Conservation (phyloP, 345 rosid species). For the Gynandropsis gynandra region DNA sequence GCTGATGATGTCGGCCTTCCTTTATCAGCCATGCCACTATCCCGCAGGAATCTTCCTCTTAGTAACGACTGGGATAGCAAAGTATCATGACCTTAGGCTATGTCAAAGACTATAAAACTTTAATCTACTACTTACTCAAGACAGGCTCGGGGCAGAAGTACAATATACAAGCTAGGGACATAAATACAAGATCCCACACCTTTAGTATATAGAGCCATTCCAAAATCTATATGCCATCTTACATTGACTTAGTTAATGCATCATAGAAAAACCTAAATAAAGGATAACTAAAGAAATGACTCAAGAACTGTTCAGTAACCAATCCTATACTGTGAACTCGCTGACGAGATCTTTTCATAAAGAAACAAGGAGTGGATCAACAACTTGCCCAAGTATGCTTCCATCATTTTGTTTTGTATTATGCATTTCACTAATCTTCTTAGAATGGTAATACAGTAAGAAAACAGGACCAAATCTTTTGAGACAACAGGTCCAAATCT, state of each 20-base stretch:
- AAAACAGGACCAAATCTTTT: too few relatives aligned
- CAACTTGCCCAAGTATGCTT: constrained; percentile 1
- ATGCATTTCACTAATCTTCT: background rate
- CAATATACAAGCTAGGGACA: background rate
- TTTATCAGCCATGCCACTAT: constrained; percentile 46
- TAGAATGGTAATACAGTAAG: background rate
- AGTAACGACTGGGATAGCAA: constrained; percentile 62
- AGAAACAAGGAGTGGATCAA: background rate
- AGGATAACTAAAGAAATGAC: constrained; percentile 5
- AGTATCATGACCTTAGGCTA: constrained; percentile 14
- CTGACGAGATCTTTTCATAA: background rate
- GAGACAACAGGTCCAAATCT: constrained; percentile 3
- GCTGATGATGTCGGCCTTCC: constrained; percentile 56
- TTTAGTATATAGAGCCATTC: constrained; percentile 6
- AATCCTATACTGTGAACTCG: constrained; percentile 1
- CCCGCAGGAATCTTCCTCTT: constrained; percentile 90
- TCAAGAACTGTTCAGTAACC: background rate
- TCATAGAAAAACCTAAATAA: background rate
- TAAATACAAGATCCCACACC: background rate
- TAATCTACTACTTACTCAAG: background rate
- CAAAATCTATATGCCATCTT: constrained; percentile 4
- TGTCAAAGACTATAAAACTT: background rate
- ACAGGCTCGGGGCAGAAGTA: constrained; percentile 1
- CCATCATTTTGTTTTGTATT: background rate
- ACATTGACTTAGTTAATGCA: background rate